A percentile compares a stretch with the other conserved stretches of the same genome.
Evolutionary conservation across 306 rosid species (phyloP).

Genomic region (Gynostemma pentaphyllum): DNA sequence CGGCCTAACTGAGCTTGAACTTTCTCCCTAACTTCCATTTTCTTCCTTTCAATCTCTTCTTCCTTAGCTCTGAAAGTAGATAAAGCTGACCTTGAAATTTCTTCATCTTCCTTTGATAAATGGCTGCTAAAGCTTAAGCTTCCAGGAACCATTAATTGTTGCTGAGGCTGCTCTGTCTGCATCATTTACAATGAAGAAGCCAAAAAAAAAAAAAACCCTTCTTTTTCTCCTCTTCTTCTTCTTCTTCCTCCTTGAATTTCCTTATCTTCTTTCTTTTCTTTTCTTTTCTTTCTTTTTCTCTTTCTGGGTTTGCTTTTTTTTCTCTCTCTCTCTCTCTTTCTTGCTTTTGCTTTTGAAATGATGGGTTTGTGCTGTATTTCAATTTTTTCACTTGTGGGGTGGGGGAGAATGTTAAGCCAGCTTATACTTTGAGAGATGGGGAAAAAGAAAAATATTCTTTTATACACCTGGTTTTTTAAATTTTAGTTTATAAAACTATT

Average conservation of each 20-base stretch:
- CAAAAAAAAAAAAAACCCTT: neutral
- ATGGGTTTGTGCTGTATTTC: constrained; percentile 39
- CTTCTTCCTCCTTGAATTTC: constrained; percentile 27
- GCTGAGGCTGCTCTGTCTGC: constrained; percentile 39
- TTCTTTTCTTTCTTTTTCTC: neutral
- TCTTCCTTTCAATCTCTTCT: constrained; percentile 93
- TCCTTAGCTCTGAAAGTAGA: constrained; percentile 87
- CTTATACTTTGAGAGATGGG: too few relatives aligned
- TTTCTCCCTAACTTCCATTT: constrained; percentile 84
- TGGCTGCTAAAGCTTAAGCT: constrained; percentile 90
- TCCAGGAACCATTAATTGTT: constrained; percentile 56
- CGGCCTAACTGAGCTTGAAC: constrained; percentile 88
- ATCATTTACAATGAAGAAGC: too few relatives aligned
- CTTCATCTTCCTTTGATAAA: constrained; percentile 84
- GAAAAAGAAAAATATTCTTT: too few relatives aligned
- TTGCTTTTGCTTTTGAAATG: constrained; percentile 38
- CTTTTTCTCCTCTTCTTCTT: neutral
- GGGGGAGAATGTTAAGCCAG: constrained; percentile 26
- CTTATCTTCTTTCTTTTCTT: constrained; percentile 15
- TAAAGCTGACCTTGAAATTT: constrained; percentile 90
- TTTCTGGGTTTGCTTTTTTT: constrained; percentile 2
- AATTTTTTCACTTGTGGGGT: constrained; percentile 15
- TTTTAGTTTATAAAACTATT: too few relatives aligned
- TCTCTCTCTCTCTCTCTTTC: constrained; percentile 17
- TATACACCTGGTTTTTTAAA: too few relatives aligned